Percentiles rank a stretch among this genome's conserved stretches.
Conservation (phyloP, 1,284 basidiomycete genomes). For the Inonotus obliquus region DNA sequence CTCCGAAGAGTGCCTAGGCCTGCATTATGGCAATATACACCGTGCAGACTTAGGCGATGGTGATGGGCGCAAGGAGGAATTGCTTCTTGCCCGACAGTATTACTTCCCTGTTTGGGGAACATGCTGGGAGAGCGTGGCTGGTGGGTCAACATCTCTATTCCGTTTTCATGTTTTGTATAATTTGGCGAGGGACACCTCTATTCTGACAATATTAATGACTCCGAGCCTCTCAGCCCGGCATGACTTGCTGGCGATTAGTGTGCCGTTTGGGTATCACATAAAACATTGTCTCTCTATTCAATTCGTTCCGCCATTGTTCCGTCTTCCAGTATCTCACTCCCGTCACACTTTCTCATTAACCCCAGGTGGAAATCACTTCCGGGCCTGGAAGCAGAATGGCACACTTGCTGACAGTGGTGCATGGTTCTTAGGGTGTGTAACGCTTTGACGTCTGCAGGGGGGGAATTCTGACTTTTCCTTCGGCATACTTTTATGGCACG, state of each 20-base stretch:
- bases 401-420: slow-evolving; percentile 39
- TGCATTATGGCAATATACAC: slow-evolving; percentile 42
- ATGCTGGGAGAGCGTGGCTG: slow-evolving; percentile 43
- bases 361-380: slow-evolving; percentile 42
- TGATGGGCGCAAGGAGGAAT: slow-evolving; percentile 35
- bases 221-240: neutral
- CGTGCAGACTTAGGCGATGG: slow-evolving; percentile 44
- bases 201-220: no score
- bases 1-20: slow-evolving; percentile 41
- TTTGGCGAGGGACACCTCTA: neutral
- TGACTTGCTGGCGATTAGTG: neutral
- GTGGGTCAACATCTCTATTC: slow-evolving; percentile 7
- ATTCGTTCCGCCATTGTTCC: no score
- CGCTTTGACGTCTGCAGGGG: neutral
- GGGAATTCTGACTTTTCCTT: neutral
- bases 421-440: slow-evolving; percentile 42
- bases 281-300: no score
- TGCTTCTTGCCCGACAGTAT: slow-evolving; percentile 38
- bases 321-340: no score
- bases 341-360: neutral
- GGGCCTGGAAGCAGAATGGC: slow-evolving; percentile 44
- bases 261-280: no score
- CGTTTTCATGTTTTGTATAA: neutral
- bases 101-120: slow-evolving; percentile 42
- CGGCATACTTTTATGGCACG: neutral